Conservation (phyloP, 169 alveolate species). For the Plasmodium knowlesi region DNA sequence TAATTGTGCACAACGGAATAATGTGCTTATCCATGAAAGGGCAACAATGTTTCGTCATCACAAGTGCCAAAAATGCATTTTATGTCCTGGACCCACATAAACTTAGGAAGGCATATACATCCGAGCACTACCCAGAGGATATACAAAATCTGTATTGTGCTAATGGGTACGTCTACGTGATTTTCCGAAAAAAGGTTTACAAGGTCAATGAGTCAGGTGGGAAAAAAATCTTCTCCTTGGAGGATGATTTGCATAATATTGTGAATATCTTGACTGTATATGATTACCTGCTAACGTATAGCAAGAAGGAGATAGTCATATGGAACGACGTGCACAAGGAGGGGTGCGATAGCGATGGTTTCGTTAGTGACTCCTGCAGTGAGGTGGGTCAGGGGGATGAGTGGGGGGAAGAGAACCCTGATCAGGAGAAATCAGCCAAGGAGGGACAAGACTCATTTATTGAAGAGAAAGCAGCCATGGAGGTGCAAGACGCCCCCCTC, state of each 20-base stretch:
- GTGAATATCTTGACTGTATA: conserved; percentile 27
- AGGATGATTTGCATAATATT: conserved; percentile 8
- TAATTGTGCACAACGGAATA: conserved; percentile 70
- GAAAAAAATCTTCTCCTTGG: conserved; percentile 10
- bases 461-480: background rate
- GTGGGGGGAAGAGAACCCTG: background rate
- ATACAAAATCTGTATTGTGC: conserved; percentile 37
- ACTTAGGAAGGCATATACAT: conserved; percentile 31
- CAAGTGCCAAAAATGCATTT: conserved; percentile 48
- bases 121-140: conserved; percentile 44
- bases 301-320: conserved; percentile 61
- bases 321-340: conserved; percentile 33
- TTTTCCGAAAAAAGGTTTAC: conserved; percentile 41
- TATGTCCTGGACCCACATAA: conserved; percentile 52
- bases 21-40: conserved; percentile 64
- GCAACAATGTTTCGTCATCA: conserved; percentile 20
- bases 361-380: background rate
- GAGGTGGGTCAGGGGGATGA: background rate
- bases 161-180: conserved; percentile 34
- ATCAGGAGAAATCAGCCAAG: background rate
- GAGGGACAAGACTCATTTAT: background rate
- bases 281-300: conserved; percentile 53
- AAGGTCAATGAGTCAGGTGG: conserved; percentile 49
- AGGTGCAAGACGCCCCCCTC: background rate
- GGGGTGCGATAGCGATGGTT: background rate